These are phyloP conservation scores for Ilex aquifolium DNA, from an alignment of 257 asterid genomes.

Conservation along the genomic window DNA sequence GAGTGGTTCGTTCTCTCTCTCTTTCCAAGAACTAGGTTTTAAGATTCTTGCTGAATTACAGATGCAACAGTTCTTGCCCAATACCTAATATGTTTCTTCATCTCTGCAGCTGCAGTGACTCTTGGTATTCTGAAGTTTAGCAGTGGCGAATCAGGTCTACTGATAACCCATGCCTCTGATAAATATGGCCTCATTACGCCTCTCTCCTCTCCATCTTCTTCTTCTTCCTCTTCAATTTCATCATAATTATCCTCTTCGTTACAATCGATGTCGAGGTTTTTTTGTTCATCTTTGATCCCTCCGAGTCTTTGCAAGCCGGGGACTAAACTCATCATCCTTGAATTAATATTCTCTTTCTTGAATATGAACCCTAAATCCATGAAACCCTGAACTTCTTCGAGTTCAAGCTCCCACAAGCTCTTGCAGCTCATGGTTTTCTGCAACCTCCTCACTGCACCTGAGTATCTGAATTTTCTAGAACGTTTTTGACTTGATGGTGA, in stretches of 20 bases:
- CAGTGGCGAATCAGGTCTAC: conserved; percentile 42
- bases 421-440: conserved; percentile 42
- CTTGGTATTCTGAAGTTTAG: conserved; percentile 34
- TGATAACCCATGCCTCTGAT: conserved; percentile 55
- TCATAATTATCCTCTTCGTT: background rate
- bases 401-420: conserved; percentile 52
- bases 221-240: conserved; percentile 1
- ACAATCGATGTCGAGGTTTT: background rate
- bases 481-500: conserved; percentile 24
- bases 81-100: conserved; percentile 56
- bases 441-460: conserved; percentile 8
- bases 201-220: conserved; percentile 6
- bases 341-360: conserved; percentile 29
- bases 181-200: conserved; percentile 39
- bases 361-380: conserved; percentile 64
- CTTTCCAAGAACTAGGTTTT: too few relatives aligned
- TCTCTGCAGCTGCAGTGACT: conserved; percentile 33
- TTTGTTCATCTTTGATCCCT: background rate
- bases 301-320: conserved; percentile 54
- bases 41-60: conserved; percentile 37
- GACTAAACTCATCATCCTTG: conserved; percentile 35
- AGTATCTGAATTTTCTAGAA: conserved; percentile 13
- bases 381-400: conserved; percentile 66
- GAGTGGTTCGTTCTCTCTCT: too few relatives aligned
- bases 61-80: conserved; percentile 69